Percentiles rank a stretch among this genome's conserved stretches.
Conservation (phyloP, 1,139 yeast genomes). For the Lodderomyces parapsilosis region DNA sequence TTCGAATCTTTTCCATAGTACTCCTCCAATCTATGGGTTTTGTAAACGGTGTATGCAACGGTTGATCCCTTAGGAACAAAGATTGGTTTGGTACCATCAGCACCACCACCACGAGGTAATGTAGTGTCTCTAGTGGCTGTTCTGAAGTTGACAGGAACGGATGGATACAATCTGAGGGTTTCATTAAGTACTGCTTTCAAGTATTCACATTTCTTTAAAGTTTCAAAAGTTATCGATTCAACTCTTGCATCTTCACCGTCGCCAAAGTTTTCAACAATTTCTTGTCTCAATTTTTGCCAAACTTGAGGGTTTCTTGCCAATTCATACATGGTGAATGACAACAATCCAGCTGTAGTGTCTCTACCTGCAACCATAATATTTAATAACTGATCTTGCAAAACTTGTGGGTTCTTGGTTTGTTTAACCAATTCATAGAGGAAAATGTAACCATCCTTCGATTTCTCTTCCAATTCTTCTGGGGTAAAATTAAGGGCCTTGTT, state of each 20-base stretch:
- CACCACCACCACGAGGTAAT: conserved; percentile 52
- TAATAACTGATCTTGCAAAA: conserved; percentile 45
- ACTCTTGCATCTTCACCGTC: conserved; percentile 24
- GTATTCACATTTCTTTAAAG: conserved; percentile 48
- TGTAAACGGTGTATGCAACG: conserved; percentile 43
- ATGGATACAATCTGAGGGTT: conserved; percentile 52
- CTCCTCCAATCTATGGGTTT: conserved; percentile 44
- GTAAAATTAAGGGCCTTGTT: conserved; percentile 27
- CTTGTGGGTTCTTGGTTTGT: conserved; percentile 43
- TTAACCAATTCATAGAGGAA: conserved; percentile 47
- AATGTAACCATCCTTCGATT: conserved; percentile 38
- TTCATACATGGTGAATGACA: conserved; percentile 41
- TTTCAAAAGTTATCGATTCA: conserved; percentile 44
- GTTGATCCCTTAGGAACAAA: conserved; percentile 46
- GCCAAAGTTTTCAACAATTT: conserved; percentile 35
- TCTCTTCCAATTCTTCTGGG: conserved; percentile 36
- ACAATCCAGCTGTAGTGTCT: conserved; percentile 50
- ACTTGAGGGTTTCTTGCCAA: conserved; percentile 41
- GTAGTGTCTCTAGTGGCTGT: conserved; percentile 40
- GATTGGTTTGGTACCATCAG: conserved; percentile 40
- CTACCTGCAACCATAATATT: conserved; percentile 48
- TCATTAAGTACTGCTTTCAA: conserved; percentile 50
- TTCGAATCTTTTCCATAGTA: conserved; percentile 50
- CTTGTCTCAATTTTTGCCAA: conserved; percentile 33
- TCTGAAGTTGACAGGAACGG: conserved; percentile 54